Evolutionary conservation across 2,329 filamentous ascomycete species (phyloP), one percentile per base, ranked within the genome.

Genomic region (Fusarium gaditjirri): DNA sequence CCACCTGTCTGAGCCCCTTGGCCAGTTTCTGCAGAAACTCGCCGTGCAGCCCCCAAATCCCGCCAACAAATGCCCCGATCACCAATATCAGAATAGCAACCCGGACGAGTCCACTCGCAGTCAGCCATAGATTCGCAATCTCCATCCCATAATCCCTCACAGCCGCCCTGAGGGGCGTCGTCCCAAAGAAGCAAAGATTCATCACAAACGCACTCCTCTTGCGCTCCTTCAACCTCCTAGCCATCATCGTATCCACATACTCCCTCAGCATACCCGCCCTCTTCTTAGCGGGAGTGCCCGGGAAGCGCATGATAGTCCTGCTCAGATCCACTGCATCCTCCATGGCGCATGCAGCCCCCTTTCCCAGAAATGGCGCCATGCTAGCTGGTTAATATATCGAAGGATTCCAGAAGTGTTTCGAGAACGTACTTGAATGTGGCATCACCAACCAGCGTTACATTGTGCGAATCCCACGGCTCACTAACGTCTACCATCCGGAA

Each of bases 131-230:
- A 27, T 56, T 56, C 2, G 31, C 53, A 16, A 56, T 23, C 31
- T 36, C 39, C 53, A 55, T 55, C 5, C 52, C 52, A 23, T 55
- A 55, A 14, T 55, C 38, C 17, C 52, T 42, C 21, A 33, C 14
- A 29, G 52, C 27, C 13, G 52, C 52, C 33, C 38, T 38, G 21
- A 55, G 31, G 3, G 52, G 38, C 1, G 52, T 33, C 17, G 14
- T 55, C 21, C 52, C 52, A 55, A 55, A 55, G 36, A 55, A 55
- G 52, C 52, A 55, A 42, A 55, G n/a, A 12, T 55, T 42, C 52
- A 55, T 55, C 6, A 55, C 52, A 33, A 42, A 42, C 16, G 52
- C 52, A 55, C 52, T 55, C 27, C 52, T 29, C 21, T 55, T 41
- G 6, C 52, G 52, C 27, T 55, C 52, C 38, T 55, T 55, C 38